Evolutionary conservation across 306 rosid species (phyloP).

Genomic region (Coriaria nepalensis): DNA sequence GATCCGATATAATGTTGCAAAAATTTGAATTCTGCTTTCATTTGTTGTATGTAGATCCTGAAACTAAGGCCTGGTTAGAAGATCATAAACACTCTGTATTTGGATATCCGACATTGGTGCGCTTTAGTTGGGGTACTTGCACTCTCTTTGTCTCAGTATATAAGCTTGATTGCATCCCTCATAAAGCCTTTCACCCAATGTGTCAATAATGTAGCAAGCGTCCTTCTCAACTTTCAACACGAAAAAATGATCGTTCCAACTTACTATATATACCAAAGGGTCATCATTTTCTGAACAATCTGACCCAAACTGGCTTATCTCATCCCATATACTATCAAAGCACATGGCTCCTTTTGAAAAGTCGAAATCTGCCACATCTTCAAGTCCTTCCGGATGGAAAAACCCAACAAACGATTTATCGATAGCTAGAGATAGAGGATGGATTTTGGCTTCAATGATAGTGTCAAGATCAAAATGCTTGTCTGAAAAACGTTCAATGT

Average conservation of each 20-base stretch:
- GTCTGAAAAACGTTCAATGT: slow-evolving; percentile 21
- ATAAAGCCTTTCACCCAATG: slow-evolving; percentile 35
- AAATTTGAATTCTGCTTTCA: too few species aligned
- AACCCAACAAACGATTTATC: slow-evolving; percentile 28
- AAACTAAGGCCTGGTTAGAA: slow-evolving; percentile 74
- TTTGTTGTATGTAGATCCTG: slow-evolving; percentile 47
- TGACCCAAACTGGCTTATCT: slow-evolving; percentile 17
- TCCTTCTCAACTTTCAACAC: slow-evolving; percentile 21
- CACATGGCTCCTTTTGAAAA: slow-evolving; percentile 27
- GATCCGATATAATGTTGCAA: too few species aligned
- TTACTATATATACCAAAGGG: slow-evolving; percentile 14
- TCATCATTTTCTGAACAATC: slow-evolving; percentile 1
- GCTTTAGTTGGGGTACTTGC: slow-evolving; percentile 98
- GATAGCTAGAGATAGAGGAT: slow-evolving; percentile 14
- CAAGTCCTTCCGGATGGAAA: slow-evolving; percentile 23
- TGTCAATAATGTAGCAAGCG: slow-evolving; percentile 29
- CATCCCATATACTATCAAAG: slow-evolving; percentile 27
- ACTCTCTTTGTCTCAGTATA: slow-evolving; percentile 24
- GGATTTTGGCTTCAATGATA: slow-evolving; percentile 17
- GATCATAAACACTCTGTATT: slow-evolving; percentile 64
- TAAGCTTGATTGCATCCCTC: slow-evolving; percentile 28
- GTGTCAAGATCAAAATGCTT: slow-evolving; percentile 35
- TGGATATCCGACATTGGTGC: slow-evolving; percentile 87
- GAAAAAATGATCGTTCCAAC: slow-evolving; percentile 38
- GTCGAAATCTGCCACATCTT: slow-evolving; percentile 12